These are phyloP conservation scores for Populus hybrid DNA, from an alignment of 441 rosid genomes.

Conservation along the genomic window DNA sequence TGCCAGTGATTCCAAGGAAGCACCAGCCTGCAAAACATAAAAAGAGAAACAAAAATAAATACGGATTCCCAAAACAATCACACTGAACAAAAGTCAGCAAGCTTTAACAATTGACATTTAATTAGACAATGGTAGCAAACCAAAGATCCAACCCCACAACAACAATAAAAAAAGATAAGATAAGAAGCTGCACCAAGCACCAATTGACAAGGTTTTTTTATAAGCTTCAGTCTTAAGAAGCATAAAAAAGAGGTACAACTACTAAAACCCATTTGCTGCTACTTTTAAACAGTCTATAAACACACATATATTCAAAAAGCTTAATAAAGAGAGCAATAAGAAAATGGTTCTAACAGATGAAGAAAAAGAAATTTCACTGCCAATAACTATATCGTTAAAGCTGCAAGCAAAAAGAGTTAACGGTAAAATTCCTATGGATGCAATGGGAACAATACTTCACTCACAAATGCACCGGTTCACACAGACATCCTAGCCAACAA, in stretches of 20 bases:
- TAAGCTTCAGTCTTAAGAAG: background rate
- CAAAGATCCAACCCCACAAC: background rate
- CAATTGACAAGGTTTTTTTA: background rate
- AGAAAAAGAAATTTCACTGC: background rate
- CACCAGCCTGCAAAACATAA: constrained; percentile 66
- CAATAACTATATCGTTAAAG: background rate
- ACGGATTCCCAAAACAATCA: background rate
- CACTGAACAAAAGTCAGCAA: background rate
- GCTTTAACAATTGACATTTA: background rate
- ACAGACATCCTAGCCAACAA: background rate
- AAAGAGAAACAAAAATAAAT: background rate
- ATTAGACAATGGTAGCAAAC: background rate
- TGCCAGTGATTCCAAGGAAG: constrained; percentile 85
- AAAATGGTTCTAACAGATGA: background rate
- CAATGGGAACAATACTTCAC: background rate
- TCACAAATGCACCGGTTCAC: background rate
- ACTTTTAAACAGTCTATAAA: background rate
- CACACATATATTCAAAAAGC: background rate
- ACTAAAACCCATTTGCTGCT: background rate
- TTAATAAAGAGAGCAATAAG: background rate
- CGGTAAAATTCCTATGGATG: background rate
- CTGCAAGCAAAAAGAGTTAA: background rate
- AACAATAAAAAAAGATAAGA: background rate
- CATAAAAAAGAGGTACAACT: background rate
- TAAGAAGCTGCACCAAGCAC: background rate